Evolutionary conservation across 2,329 filamentous ascomycete species (phyloP).

Genomic region (Neonectria coccinea): DNA sequence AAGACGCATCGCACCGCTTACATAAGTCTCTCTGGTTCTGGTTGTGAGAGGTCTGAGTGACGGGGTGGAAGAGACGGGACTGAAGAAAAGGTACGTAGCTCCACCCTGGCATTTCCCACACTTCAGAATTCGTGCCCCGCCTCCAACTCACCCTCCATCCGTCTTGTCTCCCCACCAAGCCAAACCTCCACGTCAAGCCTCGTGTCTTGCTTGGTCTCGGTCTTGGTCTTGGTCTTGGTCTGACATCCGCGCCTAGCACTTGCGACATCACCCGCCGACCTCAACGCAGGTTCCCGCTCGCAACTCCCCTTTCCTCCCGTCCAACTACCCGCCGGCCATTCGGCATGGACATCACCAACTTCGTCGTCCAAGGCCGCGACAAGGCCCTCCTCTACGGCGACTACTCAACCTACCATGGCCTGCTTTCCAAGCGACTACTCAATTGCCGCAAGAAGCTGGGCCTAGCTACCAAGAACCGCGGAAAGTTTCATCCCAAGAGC

Average conservation of each 20-base stretch:
- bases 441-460: constrained; percentile 87
- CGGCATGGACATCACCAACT: constrained; percentile 89
- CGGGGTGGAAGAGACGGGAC: background rate
- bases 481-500: constrained; percentile 82
- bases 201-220: constrained; percentile 15
- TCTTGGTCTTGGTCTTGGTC: constrained; percentile 8
- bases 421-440: constrained; percentile 83
- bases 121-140: constrained; percentile 40
- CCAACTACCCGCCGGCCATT: background rate
- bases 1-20: background rate
- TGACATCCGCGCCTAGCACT: constrained; percentile 13
- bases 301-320: background rate
- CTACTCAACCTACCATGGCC: constrained; percentile 85
- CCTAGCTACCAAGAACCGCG: constrained; percentile 84
- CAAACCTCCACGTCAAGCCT: constrained; percentile 47
- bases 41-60: background rate
- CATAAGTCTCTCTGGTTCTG: background rate
- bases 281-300: constrained; percentile 3
- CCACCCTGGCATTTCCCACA: constrained; percentile 23
- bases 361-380: constrained; percentile 82
- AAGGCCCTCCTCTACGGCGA: constrained; percentile 89
- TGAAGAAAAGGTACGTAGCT: constrained; percentile 1
- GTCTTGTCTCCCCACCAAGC: constrained; percentile 42
- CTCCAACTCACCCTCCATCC: constrained; percentile 34
- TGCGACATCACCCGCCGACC: background rate